Evolutionary conservation across 176 grass and related monocot species (phyloP).

Genomic region (Carex littledalei): DNA sequence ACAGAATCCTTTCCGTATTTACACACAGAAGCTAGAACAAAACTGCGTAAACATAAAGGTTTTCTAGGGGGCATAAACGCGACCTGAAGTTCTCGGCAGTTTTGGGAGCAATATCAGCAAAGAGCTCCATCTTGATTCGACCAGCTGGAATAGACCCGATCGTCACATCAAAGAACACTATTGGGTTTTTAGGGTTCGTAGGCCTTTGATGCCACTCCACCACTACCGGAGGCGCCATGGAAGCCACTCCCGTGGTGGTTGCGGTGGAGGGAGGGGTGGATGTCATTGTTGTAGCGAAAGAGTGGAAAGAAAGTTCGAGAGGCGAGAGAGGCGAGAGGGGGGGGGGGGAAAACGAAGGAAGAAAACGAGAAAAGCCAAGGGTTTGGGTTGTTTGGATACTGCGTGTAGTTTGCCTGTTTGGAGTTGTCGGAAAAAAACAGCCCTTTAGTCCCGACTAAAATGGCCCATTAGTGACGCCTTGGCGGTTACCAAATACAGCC

Average conservation of each 20-base stretch:
- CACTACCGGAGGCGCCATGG: constrained; percentile 29
- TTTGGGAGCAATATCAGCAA: constrained; percentile 78
- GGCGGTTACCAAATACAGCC: no score
- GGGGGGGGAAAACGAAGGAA: no score
- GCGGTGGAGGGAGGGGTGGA: background rate
- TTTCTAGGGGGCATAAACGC: background rate
- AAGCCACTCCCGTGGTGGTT: background rate
- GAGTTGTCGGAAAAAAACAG: no score
- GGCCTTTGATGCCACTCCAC: constrained; percentile 94
- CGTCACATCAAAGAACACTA: constrained; percentile 97
- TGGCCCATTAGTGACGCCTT: no score
- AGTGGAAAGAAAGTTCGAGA: background rate
- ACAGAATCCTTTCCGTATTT: background rate
- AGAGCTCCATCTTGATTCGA: constrained; percentile 99
- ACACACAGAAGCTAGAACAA: background rate
- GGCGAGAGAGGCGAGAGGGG: background rate
- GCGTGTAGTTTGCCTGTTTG: no score
- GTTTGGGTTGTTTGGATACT: no score
- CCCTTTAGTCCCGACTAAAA: no score
- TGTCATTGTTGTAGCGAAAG: background rate
- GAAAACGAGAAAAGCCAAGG: no score
- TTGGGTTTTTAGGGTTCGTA: constrained; percentile 81
- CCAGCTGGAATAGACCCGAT: constrained; percentile 93
- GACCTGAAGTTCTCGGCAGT: constrained; percentile 93
- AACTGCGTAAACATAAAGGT: background rate